Conservation (phyloP, 441 rosid genomes). For the Biscutella laevigata region DNA sequence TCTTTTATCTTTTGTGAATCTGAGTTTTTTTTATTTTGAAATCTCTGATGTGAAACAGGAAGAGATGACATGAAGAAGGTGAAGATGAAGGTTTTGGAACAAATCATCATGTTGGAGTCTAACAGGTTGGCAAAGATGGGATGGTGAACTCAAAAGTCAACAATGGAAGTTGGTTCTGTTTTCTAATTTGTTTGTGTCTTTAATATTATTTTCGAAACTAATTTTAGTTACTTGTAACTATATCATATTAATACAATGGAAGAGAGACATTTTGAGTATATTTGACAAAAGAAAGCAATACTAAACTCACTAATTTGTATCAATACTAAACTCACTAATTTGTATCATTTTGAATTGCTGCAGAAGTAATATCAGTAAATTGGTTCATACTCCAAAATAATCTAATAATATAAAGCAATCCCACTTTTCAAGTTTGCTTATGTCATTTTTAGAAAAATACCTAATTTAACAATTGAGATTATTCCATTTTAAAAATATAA, state of each 20-base stretch:
- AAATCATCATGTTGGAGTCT: constrained; percentile 10
- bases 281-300: neutral
- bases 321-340: too few species aligned
- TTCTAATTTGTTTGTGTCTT: constrained; percentile 3
- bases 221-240: constrained; percentile 22
- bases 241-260: constrained; percentile 3
- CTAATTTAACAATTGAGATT: too few species aligned
- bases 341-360: constrained; percentile 17
- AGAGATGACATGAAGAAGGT: constrained; percentile 6
- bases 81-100: neutral
- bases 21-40: neutral
- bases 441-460: too few species aligned
- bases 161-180: constrained; percentile 10
- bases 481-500: too few species aligned
- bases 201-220: neutral
- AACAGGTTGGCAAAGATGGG: constrained; percentile 20
- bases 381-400: too few species aligned
- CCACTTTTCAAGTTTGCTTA: too few species aligned
- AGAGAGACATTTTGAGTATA: constrained; percentile 6
- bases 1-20: neutral
- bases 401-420: too few species aligned
- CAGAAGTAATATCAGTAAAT: constrained; percentile 15
- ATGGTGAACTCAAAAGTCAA: constrained; percentile 10
- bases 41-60: constrained; percentile 17
- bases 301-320: constrained; percentile 7